Conservation (phyloP, 495 filamentous ascomycete genomes). For the Neurospora sp. region DNA sequence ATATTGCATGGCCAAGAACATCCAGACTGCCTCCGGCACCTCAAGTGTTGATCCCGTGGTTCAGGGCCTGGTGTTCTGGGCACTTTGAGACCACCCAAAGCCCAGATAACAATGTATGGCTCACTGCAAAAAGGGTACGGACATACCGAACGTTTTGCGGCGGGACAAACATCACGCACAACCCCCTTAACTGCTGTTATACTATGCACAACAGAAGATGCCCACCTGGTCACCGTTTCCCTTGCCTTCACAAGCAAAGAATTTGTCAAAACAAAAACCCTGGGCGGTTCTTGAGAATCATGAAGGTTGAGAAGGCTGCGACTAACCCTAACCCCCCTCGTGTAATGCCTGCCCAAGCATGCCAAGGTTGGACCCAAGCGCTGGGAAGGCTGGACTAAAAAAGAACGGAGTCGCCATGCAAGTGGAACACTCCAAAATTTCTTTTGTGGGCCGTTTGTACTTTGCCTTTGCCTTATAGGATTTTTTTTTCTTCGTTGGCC, state of each 20-base stretch:
- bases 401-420: not conserved
- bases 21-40: not conserved
- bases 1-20: not conserved
- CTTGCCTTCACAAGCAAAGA: not conserved
- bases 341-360: not conserved
- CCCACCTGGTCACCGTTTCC: not conserved
- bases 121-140: not conserved
- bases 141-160: not conserved
- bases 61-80: not conserved
- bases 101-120: not conserved
- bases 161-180: not conserved
- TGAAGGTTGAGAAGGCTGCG: not conserved
- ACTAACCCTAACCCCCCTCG: not conserved
- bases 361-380: not conserved
- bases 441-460: not conserved
- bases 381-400: not conserved
- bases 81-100: not conserved
- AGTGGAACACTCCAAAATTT: not conserved
- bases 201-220: not conserved
- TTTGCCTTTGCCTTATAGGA: not conserved
- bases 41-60: not conserved
- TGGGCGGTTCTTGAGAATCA: not conserved
- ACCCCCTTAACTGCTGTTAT: not conserved
- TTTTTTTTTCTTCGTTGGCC: not conserved
- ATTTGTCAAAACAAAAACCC: not conserved